Evolutionary conservation across 257 asterid species (phyloP).

Genomic region (Forsythia viridissima): DNA sequence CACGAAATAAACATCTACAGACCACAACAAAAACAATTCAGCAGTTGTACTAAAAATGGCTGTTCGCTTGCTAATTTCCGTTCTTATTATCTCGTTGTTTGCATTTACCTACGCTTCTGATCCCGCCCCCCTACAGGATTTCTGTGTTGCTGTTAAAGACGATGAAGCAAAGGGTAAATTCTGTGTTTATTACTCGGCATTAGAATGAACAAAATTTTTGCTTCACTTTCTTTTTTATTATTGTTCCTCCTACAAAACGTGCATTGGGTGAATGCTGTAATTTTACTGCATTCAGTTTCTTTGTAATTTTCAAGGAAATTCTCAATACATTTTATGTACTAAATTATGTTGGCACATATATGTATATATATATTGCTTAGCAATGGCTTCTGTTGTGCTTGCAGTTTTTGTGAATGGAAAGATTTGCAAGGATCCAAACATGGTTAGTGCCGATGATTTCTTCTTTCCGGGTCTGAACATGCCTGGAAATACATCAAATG

Average conservation of each 20-base stretch:
- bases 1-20: background rate
- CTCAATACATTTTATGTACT: too few relatives aligned
- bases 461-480: background rate
- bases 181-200: background rate
- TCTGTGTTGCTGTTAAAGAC: background rate
- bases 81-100: background rate
- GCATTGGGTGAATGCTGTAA: too few relatives aligned
- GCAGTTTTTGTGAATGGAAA: constrained; percentile 3
- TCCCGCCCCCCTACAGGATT: background rate
- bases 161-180: background rate
- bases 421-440: background rate
- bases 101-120: background rate
- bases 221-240: too few relatives aligned
- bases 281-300: too few relatives aligned
- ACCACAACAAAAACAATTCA: too few relatives aligned
- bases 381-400: background rate
- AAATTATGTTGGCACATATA: too few relatives aligned
- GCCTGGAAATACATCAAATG: background rate
- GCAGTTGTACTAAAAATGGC: background rate
- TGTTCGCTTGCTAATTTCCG: background rate
- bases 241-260: too few relatives aligned
- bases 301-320: too few relatives aligned
- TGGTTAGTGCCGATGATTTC: background rate
- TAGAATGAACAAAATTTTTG: too few relatives aligned
- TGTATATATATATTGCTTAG: background rate